Evolutionary conservation across 2,329 filamentous ascomycete species (phyloP).

Genomic region (Phoma sp.): DNA sequence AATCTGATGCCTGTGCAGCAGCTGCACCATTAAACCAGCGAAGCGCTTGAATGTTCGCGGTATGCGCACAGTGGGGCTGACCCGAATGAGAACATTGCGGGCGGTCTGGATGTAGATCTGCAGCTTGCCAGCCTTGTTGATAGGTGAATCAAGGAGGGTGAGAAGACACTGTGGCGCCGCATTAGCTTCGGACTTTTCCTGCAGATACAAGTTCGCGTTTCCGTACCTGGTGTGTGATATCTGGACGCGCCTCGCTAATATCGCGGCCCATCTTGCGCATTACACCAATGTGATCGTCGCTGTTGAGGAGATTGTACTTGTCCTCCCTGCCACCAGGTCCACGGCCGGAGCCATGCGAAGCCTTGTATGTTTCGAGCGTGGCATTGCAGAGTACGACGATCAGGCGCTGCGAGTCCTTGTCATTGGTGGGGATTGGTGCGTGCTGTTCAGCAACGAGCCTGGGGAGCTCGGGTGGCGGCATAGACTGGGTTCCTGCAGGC

Average conservation of each 20-base stretch:
- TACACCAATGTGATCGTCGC: conserved; percentile 97
- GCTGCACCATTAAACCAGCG: conserved; percentile 96
- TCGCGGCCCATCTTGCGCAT: conserved; percentile 99
- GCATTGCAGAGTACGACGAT: conserved; percentile 98
- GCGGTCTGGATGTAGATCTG: conserved; percentile 99
- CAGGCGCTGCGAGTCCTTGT: conserved; percentile 89
- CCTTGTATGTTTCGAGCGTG: conserved; percentile 96
- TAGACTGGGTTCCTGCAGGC: conserved; percentile 75
- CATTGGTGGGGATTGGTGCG: conserved; percentile 78
- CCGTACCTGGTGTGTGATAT: conserved; percentile 97
- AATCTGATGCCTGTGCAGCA: conserved; percentile 94
- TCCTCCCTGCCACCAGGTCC: conserved; percentile 77
- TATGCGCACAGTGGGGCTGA: conserved; percentile 97
- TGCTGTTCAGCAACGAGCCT: conserved; percentile 94
- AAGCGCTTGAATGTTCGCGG: conserved; percentile 99
- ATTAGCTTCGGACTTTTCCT: conserved; percentile 27
- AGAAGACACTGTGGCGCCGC: conserved; percentile 77
- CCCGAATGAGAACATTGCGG: conserved; percentile 96
- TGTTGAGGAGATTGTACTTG: conserved; percentile 97
- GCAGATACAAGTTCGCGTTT: conserved; percentile 14
- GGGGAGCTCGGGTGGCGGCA: conserved; percentile 88
- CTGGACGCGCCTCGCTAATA: conserved; percentile 95
- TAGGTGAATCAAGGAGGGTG: conserved; percentile 93
- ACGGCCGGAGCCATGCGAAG: conserved; percentile 73
- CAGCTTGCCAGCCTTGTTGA: conserved; percentile 97